Evolutionary conservation across 371 early-diverging fungal species (phyloP).

Genomic region (Coemansia sp.): DNA sequence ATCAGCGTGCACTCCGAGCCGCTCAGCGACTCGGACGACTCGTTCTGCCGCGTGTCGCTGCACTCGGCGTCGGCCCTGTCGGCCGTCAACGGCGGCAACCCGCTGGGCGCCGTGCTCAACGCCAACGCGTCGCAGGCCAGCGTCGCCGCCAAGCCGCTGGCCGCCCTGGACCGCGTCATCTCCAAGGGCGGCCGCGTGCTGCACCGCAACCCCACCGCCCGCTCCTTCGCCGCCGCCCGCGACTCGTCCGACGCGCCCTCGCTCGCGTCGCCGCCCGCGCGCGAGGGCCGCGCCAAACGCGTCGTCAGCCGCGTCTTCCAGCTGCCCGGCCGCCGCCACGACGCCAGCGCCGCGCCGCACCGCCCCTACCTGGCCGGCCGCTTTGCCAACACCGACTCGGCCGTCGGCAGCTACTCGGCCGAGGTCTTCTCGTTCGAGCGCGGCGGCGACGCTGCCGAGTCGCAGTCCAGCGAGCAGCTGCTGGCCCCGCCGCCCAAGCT

Average conservation of each 20-base stretch:
- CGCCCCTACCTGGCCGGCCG: slow-evolving; percentile 41
- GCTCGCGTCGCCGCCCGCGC: background rate
- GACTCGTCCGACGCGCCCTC: slow-evolving; percentile 22
- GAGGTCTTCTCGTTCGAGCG: slow-evolving; percentile 33
- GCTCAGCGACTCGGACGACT: slow-evolving; percentile 30
- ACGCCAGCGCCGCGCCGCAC: background rate
- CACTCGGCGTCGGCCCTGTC: slow-evolving; percentile 15
- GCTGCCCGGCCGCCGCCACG: slow-evolving; percentile 18
- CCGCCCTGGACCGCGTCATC: slow-evolving; percentile 29
- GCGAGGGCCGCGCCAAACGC: slow-evolving; percentile 38
- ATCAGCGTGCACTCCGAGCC: slow-evolving; percentile 14
- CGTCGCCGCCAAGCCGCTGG: slow-evolving; percentile 10
- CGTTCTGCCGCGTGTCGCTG: slow-evolving; percentile 38
- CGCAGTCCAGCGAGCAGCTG: slow-evolving; percentile 4
- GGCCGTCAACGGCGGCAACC: slow-evolving; percentile 40
- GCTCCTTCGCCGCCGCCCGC: slow-evolving; percentile 3
- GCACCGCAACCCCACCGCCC: slow-evolving; percentile 21
- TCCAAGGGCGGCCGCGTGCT: slow-evolving; percentile 32
- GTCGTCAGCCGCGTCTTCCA: slow-evolving; percentile 41
- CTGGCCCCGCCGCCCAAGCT: slow-evolving; percentile 12
- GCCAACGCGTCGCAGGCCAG: slow-evolving; percentile 4
- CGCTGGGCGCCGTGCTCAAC: slow-evolving; percentile 9
- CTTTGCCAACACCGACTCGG: slow-evolving; percentile 37
- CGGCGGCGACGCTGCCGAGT: slow-evolving; percentile 22
- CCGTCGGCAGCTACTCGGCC: slow-evolving; percentile 37